Evolutionary conservation across 1,284 basidiomycete species (phyloP).

Genomic region (Caloboletus firmus): DNA sequence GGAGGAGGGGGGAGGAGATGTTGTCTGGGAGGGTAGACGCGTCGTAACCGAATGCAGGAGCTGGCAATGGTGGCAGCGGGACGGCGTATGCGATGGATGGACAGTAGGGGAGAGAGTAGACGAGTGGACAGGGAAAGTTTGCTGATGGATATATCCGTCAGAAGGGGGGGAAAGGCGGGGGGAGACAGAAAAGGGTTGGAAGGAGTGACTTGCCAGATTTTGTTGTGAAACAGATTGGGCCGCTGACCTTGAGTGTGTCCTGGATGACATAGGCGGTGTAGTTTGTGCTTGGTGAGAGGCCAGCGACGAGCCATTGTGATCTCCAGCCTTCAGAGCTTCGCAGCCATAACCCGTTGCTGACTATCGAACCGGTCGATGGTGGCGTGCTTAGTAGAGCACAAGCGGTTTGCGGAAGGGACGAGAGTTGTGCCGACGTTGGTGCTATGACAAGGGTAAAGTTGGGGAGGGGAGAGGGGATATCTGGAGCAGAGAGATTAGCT

Average conservation of each 20-base stretch:
- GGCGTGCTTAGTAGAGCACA: conserved; percentile 49
- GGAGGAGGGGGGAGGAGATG: conserved; percentile 52
- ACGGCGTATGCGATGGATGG: conserved; percentile 71
- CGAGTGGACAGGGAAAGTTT: conserved; percentile 70
- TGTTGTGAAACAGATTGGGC: conserved; percentile 65
- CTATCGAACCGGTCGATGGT: conserved; percentile 37
- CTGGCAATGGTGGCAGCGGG: conserved; percentile 54
- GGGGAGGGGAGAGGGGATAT: conserved; percentile 40
- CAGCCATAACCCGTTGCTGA: conserved; percentile 52
- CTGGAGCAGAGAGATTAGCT: conserved; percentile 52
- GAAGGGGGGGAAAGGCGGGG: not conserved
- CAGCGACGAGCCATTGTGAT: conserved; percentile 62
- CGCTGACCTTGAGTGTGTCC: conserved; percentile 52
- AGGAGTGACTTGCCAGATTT: conserved; percentile 56
- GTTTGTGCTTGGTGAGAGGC: conserved; percentile 61
- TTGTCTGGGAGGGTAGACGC: conserved; percentile 50
- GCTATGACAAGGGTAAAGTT: conserved; percentile 59
- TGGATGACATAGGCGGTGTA: conserved; percentile 67
- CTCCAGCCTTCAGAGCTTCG: conserved; percentile 60
- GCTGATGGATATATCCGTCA: conserved; percentile 33
- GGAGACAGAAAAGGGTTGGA: not conserved
- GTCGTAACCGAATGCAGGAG: conserved; percentile 47
- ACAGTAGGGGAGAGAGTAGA: conserved; percentile 72
- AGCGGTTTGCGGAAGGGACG: conserved; percentile 55
- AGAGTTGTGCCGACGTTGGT: conserved; percentile 42